Base-by-base conservation (phyloP, 2,329 filamentous ascomycete genomes). In the Colletotrichum sp. region DNA sequence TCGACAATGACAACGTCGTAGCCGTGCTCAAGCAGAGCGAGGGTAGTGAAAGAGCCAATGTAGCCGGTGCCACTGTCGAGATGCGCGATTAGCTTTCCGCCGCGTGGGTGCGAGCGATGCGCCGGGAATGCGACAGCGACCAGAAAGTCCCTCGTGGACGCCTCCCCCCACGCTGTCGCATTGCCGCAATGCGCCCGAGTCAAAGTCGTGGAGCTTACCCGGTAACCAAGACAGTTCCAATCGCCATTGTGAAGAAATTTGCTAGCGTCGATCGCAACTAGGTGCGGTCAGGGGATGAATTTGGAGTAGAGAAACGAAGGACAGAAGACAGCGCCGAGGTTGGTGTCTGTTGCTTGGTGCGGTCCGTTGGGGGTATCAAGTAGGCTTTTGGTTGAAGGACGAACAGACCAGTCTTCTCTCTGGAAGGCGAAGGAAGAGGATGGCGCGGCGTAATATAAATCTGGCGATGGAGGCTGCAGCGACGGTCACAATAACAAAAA, bases 1-100 rank as follows among this genome's bases (percentile, higher is more conserved):
- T 99, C 97, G 80, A 97, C 93, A 79, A 99, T 95, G 85, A 99
- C 94, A 78, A 99, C 97, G 85, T 99, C 93, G 91, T 99, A 99
- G 85, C 93, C 96, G 83, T 97, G 95, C 84, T 98, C 91, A 80
- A 99, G 95, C 30, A 99, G 95, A 70, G 96, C 94, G 68, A 99
- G 93, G 72, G 95, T 90, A 77, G 97, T 99, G 90, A 99, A 99
- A 67, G 96, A 99, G 85, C 97, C 97, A 87, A 99, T 99, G 90
- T 99, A 99, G 89, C 97, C 97, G 79, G 96, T 98, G 83, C 97
- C 97, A 91, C 97, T 98, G 84, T 76, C 60, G 60, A 36, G 52
- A 59, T 57, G 34, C 30, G 71, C 59, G 72, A 49, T 76, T 71
- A 76, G 75, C 62, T 15, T 67, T 21, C 28, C 26, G 57, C 57